Conservation (phyloP, 108 stramenopile genomes). For the Licmophora abbreviata region DNA sequence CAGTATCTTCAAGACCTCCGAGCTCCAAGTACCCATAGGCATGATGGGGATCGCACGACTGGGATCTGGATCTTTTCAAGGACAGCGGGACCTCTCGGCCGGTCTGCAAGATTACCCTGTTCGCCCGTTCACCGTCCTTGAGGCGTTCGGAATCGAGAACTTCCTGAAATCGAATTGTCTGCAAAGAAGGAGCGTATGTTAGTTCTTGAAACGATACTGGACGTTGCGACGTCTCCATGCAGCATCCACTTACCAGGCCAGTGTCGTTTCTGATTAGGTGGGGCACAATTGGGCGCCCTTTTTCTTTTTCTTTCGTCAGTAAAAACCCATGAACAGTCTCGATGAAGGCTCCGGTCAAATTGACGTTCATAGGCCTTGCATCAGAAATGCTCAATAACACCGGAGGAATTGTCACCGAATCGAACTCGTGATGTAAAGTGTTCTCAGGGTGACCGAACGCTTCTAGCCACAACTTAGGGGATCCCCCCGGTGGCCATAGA, state of each 20-base stretch:
- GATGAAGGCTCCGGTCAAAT: constrained; percentile 70
- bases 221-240: neutral
- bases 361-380: constrained; percentile 53
- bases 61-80: constrained; percentile 34
- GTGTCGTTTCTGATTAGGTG: constrained; percentile 63
- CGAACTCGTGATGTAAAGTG: constrained; percentile 4
- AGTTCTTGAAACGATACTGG: neutral
- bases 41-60: constrained; percentile 51
- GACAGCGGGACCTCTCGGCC: constrained; percentile 36
- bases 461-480: constrained; percentile 23
- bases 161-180: constrained; percentile 43
- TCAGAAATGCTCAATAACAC: constrained; percentile 18
- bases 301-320: constrained; percentile 9
- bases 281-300: constrained; percentile 25
- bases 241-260: constrained; percentile 32
- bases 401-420: neutral
- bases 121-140: constrained; percentile 24
- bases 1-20: constrained; percentile 33
- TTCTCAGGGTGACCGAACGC: constrained; percentile 24
- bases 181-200: neutral
- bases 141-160: constrained; percentile 29
- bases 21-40: constrained; percentile 41
- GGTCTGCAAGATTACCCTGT: constrained; percentile 12
- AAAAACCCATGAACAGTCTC: constrained; percentile 36
- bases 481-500: constrained; percentile 6